Evolutionary conservation across 2,329 filamentous ascomycete species (phyloP), one percentile per base, ranked within the genome.

Genomic region (Verticillium nonalfalfae): DNA sequence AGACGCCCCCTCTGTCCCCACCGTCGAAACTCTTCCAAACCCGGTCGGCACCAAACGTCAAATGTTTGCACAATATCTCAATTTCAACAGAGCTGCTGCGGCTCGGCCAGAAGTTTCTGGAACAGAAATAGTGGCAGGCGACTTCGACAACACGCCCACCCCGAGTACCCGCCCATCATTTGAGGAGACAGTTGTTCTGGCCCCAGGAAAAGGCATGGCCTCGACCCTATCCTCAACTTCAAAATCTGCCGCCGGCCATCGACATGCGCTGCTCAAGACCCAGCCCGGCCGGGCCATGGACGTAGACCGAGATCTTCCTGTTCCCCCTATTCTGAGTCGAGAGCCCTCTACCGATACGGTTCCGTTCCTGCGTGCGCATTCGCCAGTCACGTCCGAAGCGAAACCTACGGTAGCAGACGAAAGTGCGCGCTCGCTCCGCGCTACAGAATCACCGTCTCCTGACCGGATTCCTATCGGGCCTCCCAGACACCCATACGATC

Each of bases 101-200:
- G 10, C 18, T 54, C 10, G 14, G 21, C 52, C 35, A 13, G 33
- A 40, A 9, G 33, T 55, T 11, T 39, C n/a, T 13, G 39, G 18
- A 13, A 33, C 38, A 38, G 39, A 15, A 13, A 33, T 34, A 38
- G 4, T 50, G 2, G 18, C 33, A 10, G 67, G 67, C n/a, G 68
- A 69, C 57, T 73, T 76, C 58, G 71, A 75, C 61, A 63, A 66
- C 21, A 74, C 73, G 21, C 73, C 74, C 18, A 65, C 68, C n/a
- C 69, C 71, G 9, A 75, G 73, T 56, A 60, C 63, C 34, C 70
- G 68, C 15, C 60, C 69, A 15, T 74, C 72, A 9, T 57, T 73
- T 9, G 66, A 69, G 1, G 55, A 65, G 13, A 57, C 68, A 31
- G 64, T 66, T 18, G 26, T 59, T 3, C 63, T 68, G 10, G 60